These are phyloP conservation scores for Elaeis oleifera DNA, from an alignment of 202 grass and related monocot genomes.

Conservation along the genomic window DNA sequence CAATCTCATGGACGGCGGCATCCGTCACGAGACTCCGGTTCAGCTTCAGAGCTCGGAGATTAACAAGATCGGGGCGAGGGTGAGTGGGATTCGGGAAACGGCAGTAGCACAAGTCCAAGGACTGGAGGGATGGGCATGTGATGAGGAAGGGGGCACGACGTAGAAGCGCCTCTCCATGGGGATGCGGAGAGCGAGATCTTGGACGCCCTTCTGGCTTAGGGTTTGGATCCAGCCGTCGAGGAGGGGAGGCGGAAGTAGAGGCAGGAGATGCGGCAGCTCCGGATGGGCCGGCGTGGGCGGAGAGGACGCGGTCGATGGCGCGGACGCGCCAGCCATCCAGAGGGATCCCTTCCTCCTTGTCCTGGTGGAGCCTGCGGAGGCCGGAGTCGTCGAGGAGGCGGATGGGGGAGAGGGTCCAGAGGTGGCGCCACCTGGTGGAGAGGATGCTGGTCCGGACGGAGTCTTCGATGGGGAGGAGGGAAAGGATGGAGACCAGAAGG, in stretches of 20 bases:
- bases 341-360: too few species aligned
- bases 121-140: constrained; percentile 20
- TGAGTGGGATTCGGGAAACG: constrained; percentile 1
- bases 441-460: not conserved
- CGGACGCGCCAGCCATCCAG: too few species aligned
- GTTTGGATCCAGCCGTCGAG: constrained; percentile 21
- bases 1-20: constrained; percentile 20
- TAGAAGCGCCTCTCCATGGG: constrained; percentile 1
- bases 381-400: constrained; percentile 9
- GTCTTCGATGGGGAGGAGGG: constrained; percentile 45
- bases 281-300: too few species aligned
- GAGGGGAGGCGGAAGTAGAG: constrained; percentile 18
- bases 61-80: constrained; percentile 1
- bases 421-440: constrained; percentile 11
- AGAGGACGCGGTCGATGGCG: too few species aligned
- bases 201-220: constrained; percentile 23
- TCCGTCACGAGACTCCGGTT: constrained; percentile 17
- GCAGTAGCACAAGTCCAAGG: constrained; percentile 30
- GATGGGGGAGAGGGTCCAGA: constrained; percentile 8
- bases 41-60: constrained; percentile 32
- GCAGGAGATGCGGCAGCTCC: not conserved
- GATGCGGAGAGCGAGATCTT: constrained; percentile 20
- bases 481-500: constrained; percentile 43
- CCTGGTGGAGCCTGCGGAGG: not conserved
- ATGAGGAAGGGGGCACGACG: constrained; percentile 20